Evolutionary conservation across 495 filamentous ascomycete genomes (phyloP).

Genomic region (Penicillium longicatenatum): DNA sequence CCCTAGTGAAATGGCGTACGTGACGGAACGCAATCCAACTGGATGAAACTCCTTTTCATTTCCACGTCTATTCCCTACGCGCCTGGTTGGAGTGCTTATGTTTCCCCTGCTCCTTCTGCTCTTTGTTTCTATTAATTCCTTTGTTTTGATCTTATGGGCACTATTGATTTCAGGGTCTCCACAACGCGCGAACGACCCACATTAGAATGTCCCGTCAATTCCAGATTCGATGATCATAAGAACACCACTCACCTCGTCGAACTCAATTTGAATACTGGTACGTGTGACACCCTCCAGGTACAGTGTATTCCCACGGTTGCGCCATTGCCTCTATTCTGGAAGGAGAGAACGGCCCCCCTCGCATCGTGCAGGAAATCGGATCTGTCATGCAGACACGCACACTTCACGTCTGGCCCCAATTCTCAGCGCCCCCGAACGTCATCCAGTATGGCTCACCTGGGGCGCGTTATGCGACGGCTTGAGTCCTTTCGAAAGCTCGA

Average conservation of each 20-base stretch:
- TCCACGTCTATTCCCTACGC: background rate
- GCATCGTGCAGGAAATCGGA: slow-evolving; percentile 3
- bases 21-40: background rate
- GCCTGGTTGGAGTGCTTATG: background rate
- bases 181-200: background rate
- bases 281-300: background rate
- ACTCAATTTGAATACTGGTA: slow-evolving; percentile 25
- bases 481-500: slow-evolving; percentile 9
- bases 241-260: slow-evolving; percentile 32
- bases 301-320: background rate
- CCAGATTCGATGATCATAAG: slow-evolving; percentile 29
- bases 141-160: background rate
- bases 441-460: slow-evolving; percentile 13
- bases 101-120: background rate
- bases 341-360: background rate
- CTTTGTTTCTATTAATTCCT: background rate
- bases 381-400: slow-evolving; percentile 5
- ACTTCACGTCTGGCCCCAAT: slow-evolving; percentile 2
- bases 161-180: slow-evolving; percentile 1
- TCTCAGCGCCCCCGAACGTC: slow-evolving; percentile 4
- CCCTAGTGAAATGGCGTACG: background rate
- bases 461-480: slow-evolving; percentile 16
- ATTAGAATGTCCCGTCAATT: slow-evolving; percentile 18
- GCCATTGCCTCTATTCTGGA: background rate
- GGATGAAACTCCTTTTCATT: background rate